These are phyloP conservation scores for Backusella macrospora DNA, from an alignment of 192 early-diverging fungal genomes.

Conservation along the genomic window DNA sequence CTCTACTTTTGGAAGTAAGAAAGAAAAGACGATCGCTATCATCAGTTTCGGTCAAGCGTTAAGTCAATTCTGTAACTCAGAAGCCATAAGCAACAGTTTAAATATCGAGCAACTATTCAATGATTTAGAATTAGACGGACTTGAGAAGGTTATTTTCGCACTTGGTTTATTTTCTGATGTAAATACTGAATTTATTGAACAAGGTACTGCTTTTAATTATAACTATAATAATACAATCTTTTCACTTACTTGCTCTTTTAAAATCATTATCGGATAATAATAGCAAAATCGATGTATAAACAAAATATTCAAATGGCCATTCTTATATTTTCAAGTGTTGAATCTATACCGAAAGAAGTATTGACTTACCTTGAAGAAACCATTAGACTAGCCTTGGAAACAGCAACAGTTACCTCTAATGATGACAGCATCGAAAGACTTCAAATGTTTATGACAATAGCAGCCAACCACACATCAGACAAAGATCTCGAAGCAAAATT, in stretches of 20 bases:
- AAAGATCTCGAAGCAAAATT: not conserved
- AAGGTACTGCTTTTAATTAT: constrained; percentile 3
- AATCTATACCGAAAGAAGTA: constrained; percentile 57
- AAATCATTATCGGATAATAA: not conserved
- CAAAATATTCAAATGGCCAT: constrained; percentile 24
- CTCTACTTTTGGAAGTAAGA: not conserved
- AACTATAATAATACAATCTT: not conserved
- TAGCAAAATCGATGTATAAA: constrained; percentile 15
- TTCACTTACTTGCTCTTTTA: not conserved
- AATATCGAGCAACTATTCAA: not conserved
- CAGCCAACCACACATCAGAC: not conserved
- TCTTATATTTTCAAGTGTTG: constrained; percentile 40
- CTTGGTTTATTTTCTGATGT: constrained; percentile 10
- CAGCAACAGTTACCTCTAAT: not conserved
- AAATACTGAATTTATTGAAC: not conserved
- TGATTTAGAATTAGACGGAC: constrained; percentile 15
- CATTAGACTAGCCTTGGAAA: constrained; percentile 38
- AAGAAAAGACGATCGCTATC: not conserved
- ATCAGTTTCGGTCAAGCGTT: constrained; percentile 13
- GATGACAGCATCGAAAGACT: not conserved
- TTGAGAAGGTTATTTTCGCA: constrained; percentile 19
- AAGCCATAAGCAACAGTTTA: not conserved
- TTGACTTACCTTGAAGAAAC: constrained; percentile 56
- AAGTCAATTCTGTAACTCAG: constrained; percentile 17
- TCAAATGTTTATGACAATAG: constrained; percentile 6